Base-by-base conservation (phyloP, 345 rosid species). In the Dipteronia sinensis region DNA sequence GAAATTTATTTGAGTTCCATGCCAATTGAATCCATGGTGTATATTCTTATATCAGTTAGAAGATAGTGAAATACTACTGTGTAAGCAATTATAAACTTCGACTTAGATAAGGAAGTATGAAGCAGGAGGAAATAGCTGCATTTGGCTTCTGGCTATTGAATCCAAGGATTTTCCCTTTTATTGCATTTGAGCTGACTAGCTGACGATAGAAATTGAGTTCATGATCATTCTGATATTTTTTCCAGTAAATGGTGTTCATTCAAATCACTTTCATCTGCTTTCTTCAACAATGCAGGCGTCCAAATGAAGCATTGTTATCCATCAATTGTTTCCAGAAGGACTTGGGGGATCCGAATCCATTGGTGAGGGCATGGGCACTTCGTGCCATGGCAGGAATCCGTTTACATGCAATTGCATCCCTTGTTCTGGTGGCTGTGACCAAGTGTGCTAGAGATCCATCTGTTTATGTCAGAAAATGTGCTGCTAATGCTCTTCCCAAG, bases 281-380 rank as follows among this genome's bases (percentile, higher is more conserved):
- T 73, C 67, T 65, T 80, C 72, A 58, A 15, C 69, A 67, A 61
- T 86, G 66, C 72, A 96, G 99, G 94, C 97, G 94, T 77, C 99
- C 99, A 20, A 94, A 88, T 83, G 99, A 96, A 86, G 97, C 99
- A 27, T 87, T 96, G 85, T 86, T 94, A 75, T 96, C 98, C 17
- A 94, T 96, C 82, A 96, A 96, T 68, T 96, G 85, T 71, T 96
- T 96, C 83, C 99, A 96, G 79, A 96, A 88, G 83, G 99, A 96
- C 79, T 88, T 96, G 89, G 97, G 98, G 77, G 99, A 96, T 86
- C 83, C 97, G 25, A 96, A 94, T 76, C 97, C 99, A 1, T 81
- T 96, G 81, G 97, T 96, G 78, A 88, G 99, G 77, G 99, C 99
- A 51, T 92, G 99, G 90, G 99, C 99, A 59, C 95, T 96, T 73